A percentile compares a stretch with the other conserved stretches of the same genome.
These are phyloP conservation scores for Apodospora peruviana DNA, from an alignment of 495 filamentous ascomycete species.

Conservation along the genomic window DNA sequence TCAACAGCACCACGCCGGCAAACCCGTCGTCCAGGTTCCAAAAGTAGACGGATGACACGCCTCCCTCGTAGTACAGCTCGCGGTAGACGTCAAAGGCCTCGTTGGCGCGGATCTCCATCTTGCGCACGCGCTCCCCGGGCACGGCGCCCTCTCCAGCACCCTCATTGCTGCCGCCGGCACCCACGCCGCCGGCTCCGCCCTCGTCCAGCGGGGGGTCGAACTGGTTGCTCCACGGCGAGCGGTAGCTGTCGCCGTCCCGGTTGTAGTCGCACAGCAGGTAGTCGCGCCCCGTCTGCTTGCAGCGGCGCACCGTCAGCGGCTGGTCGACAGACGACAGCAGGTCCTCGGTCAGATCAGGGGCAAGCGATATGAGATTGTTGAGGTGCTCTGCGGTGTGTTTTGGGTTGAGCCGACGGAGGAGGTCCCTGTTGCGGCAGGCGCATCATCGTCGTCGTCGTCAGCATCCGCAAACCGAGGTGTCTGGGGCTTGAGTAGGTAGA, in stretches of 20 bases:
- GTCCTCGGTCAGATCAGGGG: conserved; percentile 92
- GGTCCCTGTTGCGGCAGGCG: conserved; percentile 58
- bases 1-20: conserved; percentile 88
- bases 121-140: conserved; percentile 79
- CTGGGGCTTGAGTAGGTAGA: conserved; percentile 1
- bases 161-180: conserved; percentile 32
- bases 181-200: conserved; percentile 34
- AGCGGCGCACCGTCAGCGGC: conserved; percentile 80
- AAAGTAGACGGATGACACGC: conserved; percentile 91
- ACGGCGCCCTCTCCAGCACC: conserved; percentile 59
- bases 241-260: conserved; percentile 94
- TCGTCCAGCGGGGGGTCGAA: conserved; percentile 78
- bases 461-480: no score
- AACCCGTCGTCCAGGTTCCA: conserved; percentile 99
- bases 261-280: conserved; percentile 99
- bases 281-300: conserved; percentile 82
- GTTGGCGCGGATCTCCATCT: conserved; percentile 89
- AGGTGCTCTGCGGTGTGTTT: conserved; percentile 84
- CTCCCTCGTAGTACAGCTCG: conserved; percentile 97
- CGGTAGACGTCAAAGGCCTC: conserved; percentile 97
- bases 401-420: conserved; percentile 95
- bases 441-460: background rate
- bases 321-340: conserved; percentile 96
- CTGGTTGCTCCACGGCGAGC: conserved; percentile 96
- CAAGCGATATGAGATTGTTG: conserved; percentile 72